Base-by-base conservation (phyloP, 2,329 filamentous ascomycete species). In the Tolypocladium ovalisporum region DNA sequence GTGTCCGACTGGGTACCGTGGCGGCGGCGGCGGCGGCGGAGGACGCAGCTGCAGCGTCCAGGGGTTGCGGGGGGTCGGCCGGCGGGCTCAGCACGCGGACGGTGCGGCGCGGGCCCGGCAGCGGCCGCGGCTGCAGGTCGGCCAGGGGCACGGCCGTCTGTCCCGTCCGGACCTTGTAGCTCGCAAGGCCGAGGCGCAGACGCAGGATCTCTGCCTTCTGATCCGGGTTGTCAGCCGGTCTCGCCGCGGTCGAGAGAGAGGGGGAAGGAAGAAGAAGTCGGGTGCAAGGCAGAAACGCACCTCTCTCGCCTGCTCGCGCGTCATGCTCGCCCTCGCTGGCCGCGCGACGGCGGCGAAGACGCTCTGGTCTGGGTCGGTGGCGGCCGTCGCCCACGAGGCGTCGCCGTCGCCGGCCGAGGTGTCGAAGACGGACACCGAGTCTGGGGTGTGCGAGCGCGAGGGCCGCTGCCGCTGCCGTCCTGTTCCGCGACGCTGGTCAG, bases 131-230 rank as follows among this genome's bases (percentile, higher is more conserved):
- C 64, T 84, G 75, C 24, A 90, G 75, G 52, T 81, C 72, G 57
- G 84, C 76, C 60, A 89, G 78, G 1, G 87, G 85, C 34, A 88
- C 77, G 58, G 81, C 74, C 56, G 84, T 80, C 70, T 92, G 88
- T 59, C 87, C 84, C 2, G 88, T 91, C 58, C 79, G 80, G 62
- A 92, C 77, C 71, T 91, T 91, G 76, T 90, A 91, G 66, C 81
- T 81, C 17, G 87, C 88, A 24, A 90, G 79, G 34, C 81, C 78
- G 19, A 92, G 80, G n/a, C 87, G 81, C 12, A 89, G 78, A 55
- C 80, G 80, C 51, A 91, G 75, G 54, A 84, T 81, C 66, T 87
- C 81, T 24, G 84, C 85, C 71, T 82, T 80, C 79, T 88, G 54
- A 19, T 2, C n/a, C 8, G 27, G 17, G 12, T 3, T 15, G 44